Evolutionary conservation across 164 flowering plant genomes (phyloP).

Genomic region (Sedum album): DNA sequence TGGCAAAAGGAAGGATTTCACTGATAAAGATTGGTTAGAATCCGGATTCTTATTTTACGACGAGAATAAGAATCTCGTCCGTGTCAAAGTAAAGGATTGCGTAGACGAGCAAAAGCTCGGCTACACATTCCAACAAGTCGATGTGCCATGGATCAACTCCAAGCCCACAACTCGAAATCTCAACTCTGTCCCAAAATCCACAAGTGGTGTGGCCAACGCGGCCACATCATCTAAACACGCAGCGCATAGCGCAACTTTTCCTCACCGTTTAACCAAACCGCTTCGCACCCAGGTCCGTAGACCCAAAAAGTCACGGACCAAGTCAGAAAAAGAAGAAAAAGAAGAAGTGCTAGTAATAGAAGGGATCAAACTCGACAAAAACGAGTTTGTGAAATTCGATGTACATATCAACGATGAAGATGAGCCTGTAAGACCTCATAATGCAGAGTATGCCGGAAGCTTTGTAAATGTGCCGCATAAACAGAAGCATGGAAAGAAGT

Average conservation of each 20-base stretch:
- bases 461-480: conserved; percentile 47
- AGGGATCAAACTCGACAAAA: conserved; percentile 30
- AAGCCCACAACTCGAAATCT: conserved; percentile 18
- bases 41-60: conserved; percentile 36
- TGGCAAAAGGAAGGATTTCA: conserved; percentile 25
- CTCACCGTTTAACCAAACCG: conserved; percentile 18
- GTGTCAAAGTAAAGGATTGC: conserved; percentile 35
- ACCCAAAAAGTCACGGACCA: conserved; percentile 40
- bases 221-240: neutral
- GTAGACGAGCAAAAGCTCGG: neutral
- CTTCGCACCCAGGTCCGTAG: conserved; percentile 28
- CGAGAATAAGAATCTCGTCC: conserved; percentile 35
- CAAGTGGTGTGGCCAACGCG: conserved; percentile 10
- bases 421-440: conserved; percentile 13
- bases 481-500: conserved; percentile 25
- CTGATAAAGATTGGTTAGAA: conserved; percentile 32
- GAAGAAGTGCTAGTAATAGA: conserved; percentile 48
- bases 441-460: conserved; percentile 47
- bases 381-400: conserved; percentile 39
- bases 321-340: conserved; percentile 37
- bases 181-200: neutral
- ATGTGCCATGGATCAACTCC: conserved; percentile 39
- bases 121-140: conserved; percentile 38
- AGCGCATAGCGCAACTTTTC: conserved; percentile 12
- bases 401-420: conserved; percentile 43